Percentiles rank a stretch among this genome's conserved stretches.
phyloP scores from a whole-genome alignment of 306 rosid genomes.

The Abrus pulchellus region DNA sequence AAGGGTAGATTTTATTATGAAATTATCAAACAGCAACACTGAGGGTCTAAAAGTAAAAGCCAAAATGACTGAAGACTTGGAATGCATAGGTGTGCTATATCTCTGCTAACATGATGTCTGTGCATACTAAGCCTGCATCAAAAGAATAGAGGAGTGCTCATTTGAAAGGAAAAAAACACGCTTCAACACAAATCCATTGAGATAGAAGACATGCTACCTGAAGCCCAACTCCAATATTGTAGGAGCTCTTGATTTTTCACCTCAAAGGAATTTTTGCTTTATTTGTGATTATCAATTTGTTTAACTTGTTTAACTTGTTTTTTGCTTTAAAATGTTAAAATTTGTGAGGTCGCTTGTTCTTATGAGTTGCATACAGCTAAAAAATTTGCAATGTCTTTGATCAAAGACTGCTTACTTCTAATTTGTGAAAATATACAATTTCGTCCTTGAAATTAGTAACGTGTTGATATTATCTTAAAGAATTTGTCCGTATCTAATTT shows the following conservation, averaged over 20 bases:
- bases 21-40: no score
- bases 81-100: not conserved
- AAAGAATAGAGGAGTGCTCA: not conserved
- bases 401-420: not conserved
- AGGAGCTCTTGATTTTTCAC: not conserved
- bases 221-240: not conserved
- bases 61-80: constrained; percentile 1
- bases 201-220: not conserved
- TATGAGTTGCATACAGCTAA: not conserved
- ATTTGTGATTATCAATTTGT: not conserved
- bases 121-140: not conserved
- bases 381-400: not conserved
- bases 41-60: not conserved
- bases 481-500: not conserved
- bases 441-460: not conserved
- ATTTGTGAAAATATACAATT: not conserved
- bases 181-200: not conserved
- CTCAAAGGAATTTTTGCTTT: not conserved
- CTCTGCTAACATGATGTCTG: not conserved
- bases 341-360: not conserved
- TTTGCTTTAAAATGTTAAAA: not conserved
- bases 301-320: not conserved
- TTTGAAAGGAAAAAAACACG: not conserved
- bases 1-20: not conserved
- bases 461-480: no score